phyloP scores from a whole-genome alignment of 306 rosid species.

The Chamaecrista fasciculata region DNA sequence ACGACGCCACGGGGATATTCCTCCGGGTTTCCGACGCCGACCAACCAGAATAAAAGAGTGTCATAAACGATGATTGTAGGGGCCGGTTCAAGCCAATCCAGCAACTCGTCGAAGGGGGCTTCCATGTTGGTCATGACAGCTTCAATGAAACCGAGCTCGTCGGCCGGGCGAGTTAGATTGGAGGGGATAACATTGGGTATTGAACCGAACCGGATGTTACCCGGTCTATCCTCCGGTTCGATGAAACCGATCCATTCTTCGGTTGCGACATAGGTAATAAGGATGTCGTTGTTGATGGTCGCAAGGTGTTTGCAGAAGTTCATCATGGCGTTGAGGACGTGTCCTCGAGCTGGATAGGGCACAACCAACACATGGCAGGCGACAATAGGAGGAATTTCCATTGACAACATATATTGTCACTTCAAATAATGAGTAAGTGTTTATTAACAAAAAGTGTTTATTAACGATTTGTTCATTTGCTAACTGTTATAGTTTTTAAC shows the following conservation, averaged over 20 bases:
- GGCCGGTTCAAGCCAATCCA: constrained; percentile 29
- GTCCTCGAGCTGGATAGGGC: constrained; percentile 50
- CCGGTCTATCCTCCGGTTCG: constrained; percentile 34
- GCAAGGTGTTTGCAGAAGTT: constrained; percentile 41
- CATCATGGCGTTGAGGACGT: constrained; percentile 53
- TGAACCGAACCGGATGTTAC: constrained; percentile 27
- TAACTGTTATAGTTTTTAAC: too few species aligned
- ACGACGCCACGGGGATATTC: constrained; percentile 42
- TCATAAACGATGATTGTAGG: constrained; percentile 33
- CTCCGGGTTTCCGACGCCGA: constrained; percentile 35
- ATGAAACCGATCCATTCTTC: constrained; percentile 38
- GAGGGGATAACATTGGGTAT: constrained; percentile 41
- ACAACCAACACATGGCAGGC: constrained; percentile 39
- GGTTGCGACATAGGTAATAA: constrained; percentile 47
- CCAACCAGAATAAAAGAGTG: constrained; percentile 30
- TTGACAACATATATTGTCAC: too few species aligned
- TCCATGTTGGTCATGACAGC: constrained; percentile 50
- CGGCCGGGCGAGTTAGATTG: constrained; percentile 11
- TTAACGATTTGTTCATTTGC: too few species aligned
- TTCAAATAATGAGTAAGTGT: too few species aligned
- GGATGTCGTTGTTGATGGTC: neutral
- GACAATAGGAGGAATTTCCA: constrained; percentile 6
- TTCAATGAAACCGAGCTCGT: constrained; percentile 22
- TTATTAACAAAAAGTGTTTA: too few species aligned
- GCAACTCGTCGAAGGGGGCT: constrained; percentile 38